Percentiles rank a stretch among this genome's conserved stretches.
These are phyloP conservation scores for Suillus subaureus DNA, from an alignment of 768 basidiomycete genomes.

Conservation along the genomic window DNA sequence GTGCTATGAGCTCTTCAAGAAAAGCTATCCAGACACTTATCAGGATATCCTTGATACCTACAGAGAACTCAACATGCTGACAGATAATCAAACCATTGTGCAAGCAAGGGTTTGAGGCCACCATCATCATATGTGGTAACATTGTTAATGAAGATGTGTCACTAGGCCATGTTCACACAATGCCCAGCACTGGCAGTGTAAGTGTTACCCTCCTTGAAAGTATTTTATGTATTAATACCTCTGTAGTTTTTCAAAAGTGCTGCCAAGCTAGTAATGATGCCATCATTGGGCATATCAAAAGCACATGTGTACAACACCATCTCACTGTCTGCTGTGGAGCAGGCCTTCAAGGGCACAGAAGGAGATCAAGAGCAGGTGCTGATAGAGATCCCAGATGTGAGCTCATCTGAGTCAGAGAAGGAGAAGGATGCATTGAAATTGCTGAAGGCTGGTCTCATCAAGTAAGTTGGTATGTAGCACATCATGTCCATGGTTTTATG, in stretches of 20 bases:
- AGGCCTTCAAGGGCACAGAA: neutral
- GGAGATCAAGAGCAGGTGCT: neutral
- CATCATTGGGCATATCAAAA: no score
- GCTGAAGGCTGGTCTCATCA: neutral
- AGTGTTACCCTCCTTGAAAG: no score
- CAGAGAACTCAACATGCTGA: neutral
- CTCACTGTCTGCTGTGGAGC: neutral
- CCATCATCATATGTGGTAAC: conserved; percentile 13
- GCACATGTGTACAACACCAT: no score
- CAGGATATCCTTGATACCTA: neutral
- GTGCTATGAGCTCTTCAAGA: neutral
- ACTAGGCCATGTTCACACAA: conserved; percentile 7
- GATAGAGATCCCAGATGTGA: neutral
- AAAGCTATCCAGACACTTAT: neutral
- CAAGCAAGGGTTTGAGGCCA: conserved; percentile 12
- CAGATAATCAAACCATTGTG: neutral
- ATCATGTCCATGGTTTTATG: neutral
- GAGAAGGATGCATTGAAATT: neutral
- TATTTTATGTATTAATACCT: no score
- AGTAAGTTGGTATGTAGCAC: neutral
- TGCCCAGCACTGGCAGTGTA: neutral
- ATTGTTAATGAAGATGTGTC: conserved; percentile 12
- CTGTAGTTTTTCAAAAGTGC: no score
- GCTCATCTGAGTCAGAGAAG: neutral
- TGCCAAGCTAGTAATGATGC: no score